A percentile compares a stretch with the other conserved stretches of the same genome.
These are phyloP conservation scores for Collybia nuda DNA, from an alignment of 768 basidiomycete species.

Conservation along the genomic window DNA sequence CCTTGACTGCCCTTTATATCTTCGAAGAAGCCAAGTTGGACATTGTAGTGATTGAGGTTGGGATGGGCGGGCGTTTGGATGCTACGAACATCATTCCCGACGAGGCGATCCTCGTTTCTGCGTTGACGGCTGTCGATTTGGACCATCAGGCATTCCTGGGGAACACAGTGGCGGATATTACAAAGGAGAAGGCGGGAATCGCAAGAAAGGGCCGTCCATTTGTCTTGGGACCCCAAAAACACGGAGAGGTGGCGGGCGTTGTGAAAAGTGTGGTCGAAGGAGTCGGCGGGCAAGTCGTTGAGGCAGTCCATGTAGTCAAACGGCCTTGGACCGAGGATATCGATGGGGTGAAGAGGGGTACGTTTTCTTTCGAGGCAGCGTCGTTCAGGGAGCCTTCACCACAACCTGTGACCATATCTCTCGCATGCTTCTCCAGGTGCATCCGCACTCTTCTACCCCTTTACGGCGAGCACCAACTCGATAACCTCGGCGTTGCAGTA, in stretches of 20 bases:
- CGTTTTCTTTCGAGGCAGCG: slow-evolving; percentile 30
- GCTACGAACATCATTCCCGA: slow-evolving; percentile 90
- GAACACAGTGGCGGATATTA: slow-evolving; percentile 67
- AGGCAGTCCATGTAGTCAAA: slow-evolving; percentile 32
- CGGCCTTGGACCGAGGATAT: slow-evolving; percentile 30
- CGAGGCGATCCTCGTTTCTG: slow-evolving; percentile 69
- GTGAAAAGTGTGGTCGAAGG: slow-evolving; percentile 41
- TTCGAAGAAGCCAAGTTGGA: slow-evolving; percentile 77
- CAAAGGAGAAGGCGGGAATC: slow-evolving; percentile 83
- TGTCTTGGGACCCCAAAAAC: slow-evolving; percentile 63
- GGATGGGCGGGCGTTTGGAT: slow-evolving; percentile 90
- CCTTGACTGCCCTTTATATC: slow-evolving; percentile 73
- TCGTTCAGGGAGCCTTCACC: slow-evolving; percentile 33
- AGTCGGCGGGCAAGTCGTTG: slow-evolving; percentile 41
- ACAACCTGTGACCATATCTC: slow-evolving; percentile 39
- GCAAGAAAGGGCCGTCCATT: slow-evolving; percentile 61
- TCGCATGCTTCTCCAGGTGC: slow-evolving; percentile 42
- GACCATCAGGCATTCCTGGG: slow-evolving; percentile 95
- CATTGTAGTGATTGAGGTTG: slow-evolving; percentile 86
- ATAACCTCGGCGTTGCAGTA: slow-evolving; percentile 76
- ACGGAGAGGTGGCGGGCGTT: slow-evolving; percentile 45
- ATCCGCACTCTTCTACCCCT: slow-evolving; percentile 61
- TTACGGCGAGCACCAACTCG: slow-evolving; percentile 80
- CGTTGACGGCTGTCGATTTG: slow-evolving; percentile 82
- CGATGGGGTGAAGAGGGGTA: slow-evolving; percentile 29